These are phyloP conservation scores for Alternaria arborescens DNA, from an alignment of 2,329 filamentous ascomycete genomes.

Conservation along the genomic window DNA sequence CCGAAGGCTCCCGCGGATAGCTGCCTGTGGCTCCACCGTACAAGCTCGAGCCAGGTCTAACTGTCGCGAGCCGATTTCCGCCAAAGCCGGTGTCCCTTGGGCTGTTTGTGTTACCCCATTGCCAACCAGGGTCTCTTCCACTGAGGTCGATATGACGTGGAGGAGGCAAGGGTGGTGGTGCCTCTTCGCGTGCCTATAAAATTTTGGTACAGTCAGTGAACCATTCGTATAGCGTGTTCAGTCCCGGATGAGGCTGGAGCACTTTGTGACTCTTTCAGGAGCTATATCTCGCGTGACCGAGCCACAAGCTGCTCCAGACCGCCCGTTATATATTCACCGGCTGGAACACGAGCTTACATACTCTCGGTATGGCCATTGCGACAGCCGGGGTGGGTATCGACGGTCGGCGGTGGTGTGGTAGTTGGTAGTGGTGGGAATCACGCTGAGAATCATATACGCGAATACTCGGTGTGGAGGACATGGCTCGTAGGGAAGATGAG, in stretches of 20 bases:
- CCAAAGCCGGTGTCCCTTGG: constrained; percentile 59
- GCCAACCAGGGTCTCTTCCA: constrained; percentile 69
- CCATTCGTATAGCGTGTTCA: background rate
- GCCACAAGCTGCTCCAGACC: background rate
- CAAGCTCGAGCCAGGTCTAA: constrained; percentile 60
- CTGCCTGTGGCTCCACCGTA: constrained; percentile 45
- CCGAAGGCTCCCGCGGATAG: constrained; percentile 37
- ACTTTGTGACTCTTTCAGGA: background rate
- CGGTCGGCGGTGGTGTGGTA: constrained; percentile 45
- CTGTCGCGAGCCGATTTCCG: constrained; percentile 52
- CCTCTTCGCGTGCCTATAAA: constrained; percentile 56
- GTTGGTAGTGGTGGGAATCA: constrained; percentile 50
- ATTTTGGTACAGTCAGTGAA: constrained; percentile 9
- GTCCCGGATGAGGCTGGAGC: background rate
- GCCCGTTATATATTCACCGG: background rate
- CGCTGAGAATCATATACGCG: constrained; percentile 55
- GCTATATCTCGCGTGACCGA: constrained; percentile 2
- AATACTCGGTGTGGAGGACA: constrained; percentile 52
- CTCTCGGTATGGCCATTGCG: constrained; percentile 69
- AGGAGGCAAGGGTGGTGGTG: constrained; percentile 72
- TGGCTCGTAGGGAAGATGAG: constrained; percentile 37
- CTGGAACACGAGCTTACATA: constrained; percentile 14
- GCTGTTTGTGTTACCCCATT: constrained; percentile 68
- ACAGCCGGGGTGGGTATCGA: constrained; percentile 53
- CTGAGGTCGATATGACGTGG: constrained; percentile 66